Base-by-base conservation (phyloP, 2,329 filamentous ascomycete species). In the Camptophora hylomeconis region DNA sequence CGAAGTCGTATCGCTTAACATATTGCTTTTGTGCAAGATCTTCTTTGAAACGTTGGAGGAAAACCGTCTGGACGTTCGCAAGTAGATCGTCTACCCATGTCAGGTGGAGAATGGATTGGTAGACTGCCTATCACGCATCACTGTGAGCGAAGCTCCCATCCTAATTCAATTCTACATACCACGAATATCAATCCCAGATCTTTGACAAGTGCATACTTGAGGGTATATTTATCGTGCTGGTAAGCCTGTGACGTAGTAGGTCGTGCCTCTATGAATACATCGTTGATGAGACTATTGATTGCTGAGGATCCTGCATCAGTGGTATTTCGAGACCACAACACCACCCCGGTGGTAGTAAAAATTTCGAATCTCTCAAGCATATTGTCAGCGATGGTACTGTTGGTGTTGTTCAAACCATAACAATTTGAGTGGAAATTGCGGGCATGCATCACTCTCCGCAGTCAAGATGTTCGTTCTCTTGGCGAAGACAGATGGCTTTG, bases 341-440 rank as follows among this genome's bases (percentile, higher is more conserved):
- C 89, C 39, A 98, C 86, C 32, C 89, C 89, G 3, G 86, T 92
- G 20, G 87, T 92, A 36, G 87, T 94, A 37, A 98, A 59, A 42
- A 98, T 89, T 58, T 98, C 87, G 54, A 98, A 98, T 10, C 81
- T 79, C 62, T 98, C 89, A 58, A 98, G 62, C 87, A 95, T 95
- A 33, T 44, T 52, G 29, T 5, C 11, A 12, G 24, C 7, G 26
- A 17, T 15, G 12, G 7, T 15, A 7, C 6, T 26, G 24, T n/a
- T 11, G 21, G 11, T n/a, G 10, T 11, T n/a, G 11, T 6, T 23
- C 11, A n/a, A 20, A n/a, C 7, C 19, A 20, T 20, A 20, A 20
- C 11, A 23, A 5, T n/a, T n/a, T n/a, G n/a, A n/a, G n/a, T n/a
- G n/a, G n/a, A n/a, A n/a, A n/a, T n/a, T n/a, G n/a, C n/a, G n/a